Evolutionary conservation across 768 basidiomycete genomes (phyloP).

Genomic region (Phylloporus arenicola): DNA sequence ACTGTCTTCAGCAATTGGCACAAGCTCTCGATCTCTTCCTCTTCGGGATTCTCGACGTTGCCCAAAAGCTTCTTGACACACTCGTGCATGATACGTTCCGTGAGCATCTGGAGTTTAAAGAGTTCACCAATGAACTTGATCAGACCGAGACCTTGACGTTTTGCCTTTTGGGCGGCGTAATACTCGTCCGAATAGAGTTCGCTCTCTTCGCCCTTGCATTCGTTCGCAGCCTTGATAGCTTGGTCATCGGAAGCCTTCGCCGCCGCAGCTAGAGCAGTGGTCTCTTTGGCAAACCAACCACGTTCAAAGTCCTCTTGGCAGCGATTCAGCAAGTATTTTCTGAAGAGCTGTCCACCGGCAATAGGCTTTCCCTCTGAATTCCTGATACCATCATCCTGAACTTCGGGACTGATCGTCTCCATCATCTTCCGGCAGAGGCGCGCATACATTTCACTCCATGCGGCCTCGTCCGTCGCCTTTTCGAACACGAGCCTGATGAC

Average conservation of each 20-base stretch:
- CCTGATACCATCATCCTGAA: slow-evolving; percentile 84
- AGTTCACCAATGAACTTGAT: slow-evolving; percentile 98
- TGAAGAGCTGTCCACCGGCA: slow-evolving; percentile 89
- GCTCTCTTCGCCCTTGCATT: slow-evolving; percentile 52
- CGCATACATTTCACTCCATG: slow-evolving; percentile 97
- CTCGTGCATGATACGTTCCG: slow-evolving; percentile 97
- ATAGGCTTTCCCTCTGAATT: slow-evolving; percentile 82
- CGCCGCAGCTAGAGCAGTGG: slow-evolving; percentile 80
- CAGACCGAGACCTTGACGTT: slow-evolving; percentile 93
- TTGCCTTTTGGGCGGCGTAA: slow-evolving; percentile 93
- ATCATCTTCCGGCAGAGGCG: slow-evolving; percentile 92
- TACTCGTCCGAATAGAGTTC: slow-evolving; percentile 93
- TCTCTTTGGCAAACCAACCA: slow-evolving; percentile 88
- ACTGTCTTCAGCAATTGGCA: slow-evolving; percentile 92
- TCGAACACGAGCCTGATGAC: slow-evolving; percentile 96
- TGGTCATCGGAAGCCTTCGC: slow-evolving; percentile 82
- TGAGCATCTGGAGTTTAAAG: slow-evolving; percentile 98
- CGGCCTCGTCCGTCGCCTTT: slow-evolving; percentile 94
- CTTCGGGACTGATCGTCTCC: slow-evolving; percentile 83
- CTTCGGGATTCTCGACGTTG: slow-evolving; percentile 92
- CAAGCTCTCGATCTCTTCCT: slow-evolving; percentile 95
- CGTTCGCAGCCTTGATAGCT: slow-evolving; percentile 65
- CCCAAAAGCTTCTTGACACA: slow-evolving; percentile 94
- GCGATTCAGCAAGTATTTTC: slow-evolving; percentile 92
- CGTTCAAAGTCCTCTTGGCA: slow-evolving; percentile 98